Percentiles rank a stretch among this genome's conserved stretches.
phyloP scores from a whole-genome alignment of 164 flowering plant genomes.

The Vitis riparia region DNA sequence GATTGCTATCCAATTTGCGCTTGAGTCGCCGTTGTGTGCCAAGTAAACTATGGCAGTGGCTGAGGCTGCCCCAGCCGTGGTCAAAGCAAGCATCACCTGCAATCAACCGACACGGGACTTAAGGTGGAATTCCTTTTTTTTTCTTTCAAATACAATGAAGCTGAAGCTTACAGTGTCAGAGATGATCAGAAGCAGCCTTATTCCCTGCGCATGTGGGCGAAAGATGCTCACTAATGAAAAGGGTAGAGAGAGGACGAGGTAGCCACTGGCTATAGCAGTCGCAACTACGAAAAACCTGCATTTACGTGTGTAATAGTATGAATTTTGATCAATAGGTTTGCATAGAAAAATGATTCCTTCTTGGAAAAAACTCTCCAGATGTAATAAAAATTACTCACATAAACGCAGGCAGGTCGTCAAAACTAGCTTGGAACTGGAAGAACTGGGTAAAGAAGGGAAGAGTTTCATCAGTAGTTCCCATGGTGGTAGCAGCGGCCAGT shows the following conservation, averaged over 20 bases:
- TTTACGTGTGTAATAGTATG: background rate
- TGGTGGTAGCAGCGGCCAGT: conserved; percentile 57
- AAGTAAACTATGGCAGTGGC: conserved; percentile 79
- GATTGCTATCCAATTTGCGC: conserved; percentile 78
- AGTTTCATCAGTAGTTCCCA: conserved; percentile 77
- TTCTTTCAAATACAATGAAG: background rate
- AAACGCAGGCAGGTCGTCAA: conserved; percentile 70
- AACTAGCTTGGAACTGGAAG: conserved; percentile 79
- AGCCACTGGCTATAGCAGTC: conserved; percentile 55
- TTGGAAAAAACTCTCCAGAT: no score
- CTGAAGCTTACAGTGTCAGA: conserved; percentile 57
- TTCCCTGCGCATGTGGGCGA: conserved; percentile 51
- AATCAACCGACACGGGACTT: background rate
- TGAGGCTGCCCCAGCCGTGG: conserved; percentile 53
- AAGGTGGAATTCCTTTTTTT: background rate
- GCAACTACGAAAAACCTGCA: conserved; percentile 83
- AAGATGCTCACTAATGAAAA: conserved; percentile 69
- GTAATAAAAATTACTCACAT: conserved; percentile 38
- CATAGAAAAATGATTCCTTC: no score
- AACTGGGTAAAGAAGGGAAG: conserved; percentile 91
- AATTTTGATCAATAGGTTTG: no score
- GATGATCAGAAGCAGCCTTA: conserved; percentile 54
- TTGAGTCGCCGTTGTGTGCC: conserved; percentile 80
- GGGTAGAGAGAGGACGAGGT: conserved; percentile 72
- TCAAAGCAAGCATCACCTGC: conserved; percentile 61